Base-by-base conservation (phyloP, 257 asterid species). In the Penstemon newberryi region DNA sequence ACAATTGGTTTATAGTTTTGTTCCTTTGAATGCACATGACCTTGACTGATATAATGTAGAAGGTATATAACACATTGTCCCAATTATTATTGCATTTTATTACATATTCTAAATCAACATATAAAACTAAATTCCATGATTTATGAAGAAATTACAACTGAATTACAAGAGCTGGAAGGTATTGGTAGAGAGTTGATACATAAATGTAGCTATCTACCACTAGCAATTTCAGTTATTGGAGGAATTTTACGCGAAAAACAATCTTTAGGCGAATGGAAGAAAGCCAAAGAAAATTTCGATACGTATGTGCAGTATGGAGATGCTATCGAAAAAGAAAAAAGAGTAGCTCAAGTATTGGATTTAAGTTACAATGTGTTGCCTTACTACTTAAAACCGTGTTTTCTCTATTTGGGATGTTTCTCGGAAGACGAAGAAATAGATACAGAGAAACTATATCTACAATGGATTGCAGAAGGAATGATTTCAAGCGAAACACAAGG, bases 341-440 rank as follows among this genome's bases (percentile, higher is more conserved):
- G 63, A 50, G 65, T 77, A 3, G 42, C 33, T 10, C 55, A 33
- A 3, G 74, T 72, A 4, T 19, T 72, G 43, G 56, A 54, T 8
- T 40, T 72, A 65, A 77, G 78, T 15, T 72, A 66, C 18, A 4
- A 67, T 44, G 56, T 40, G 19, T 10, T 77, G 10, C 82, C 82
- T 38, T 73, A 72, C n/a, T 41, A 77, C 44, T 70, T 77, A 33
- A 72, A 68, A 8, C 61, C 69, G 0, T 77, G 82, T n/a, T 77
- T 77, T n/a, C 63, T 73, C 9, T 61, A 62, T 33, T 37, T 74
- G 40, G 74, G 70, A 39, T 37, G 44, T 44, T 74, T 61, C 40
- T n/a, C 0, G 0, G 73, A 77, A 58, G 73, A 73, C 1, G 13
- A 44, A 0, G 8, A 50, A 0, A 69, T 78, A 64, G 3, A 33